Evolutionary conservation across 83 land plant species (phyloP).

Genomic region (Picea mariana): DNA sequence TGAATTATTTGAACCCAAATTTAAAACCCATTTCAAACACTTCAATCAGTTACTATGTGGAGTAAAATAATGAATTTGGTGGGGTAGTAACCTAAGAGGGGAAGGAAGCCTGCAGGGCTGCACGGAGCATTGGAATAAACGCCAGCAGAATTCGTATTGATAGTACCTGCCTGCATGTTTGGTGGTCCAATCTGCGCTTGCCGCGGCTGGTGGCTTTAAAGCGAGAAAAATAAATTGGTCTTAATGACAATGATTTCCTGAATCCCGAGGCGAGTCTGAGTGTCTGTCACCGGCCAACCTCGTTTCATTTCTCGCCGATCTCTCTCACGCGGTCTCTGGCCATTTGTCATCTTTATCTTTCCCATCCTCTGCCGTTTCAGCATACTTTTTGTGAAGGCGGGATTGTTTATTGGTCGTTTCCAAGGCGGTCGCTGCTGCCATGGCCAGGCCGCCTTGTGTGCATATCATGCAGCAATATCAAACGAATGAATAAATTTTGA

Average conservation of each 20-base stretch:
- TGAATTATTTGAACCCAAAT: too few relatives aligned
- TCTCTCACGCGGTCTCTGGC: background rate
- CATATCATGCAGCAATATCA: background rate
- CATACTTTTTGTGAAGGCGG: constrained; percentile 2
- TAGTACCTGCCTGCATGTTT: constrained; percentile 8
- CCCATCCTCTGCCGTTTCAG: background rate
- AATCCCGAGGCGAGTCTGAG: too few relatives aligned
- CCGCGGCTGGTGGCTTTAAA: constrained; percentile 5
- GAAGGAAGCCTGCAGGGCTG: background rate
- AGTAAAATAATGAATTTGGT: background rate
- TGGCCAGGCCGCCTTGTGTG: background rate
- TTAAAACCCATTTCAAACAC: too few relatives aligned
- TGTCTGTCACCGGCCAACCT: background rate
- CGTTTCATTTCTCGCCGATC: too few relatives aligned
- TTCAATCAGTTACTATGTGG: background rate
- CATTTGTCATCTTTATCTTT: constrained; percentile 7
- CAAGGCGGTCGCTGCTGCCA: constrained; percentile 12
- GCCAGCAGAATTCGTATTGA: constrained; percentile 1
- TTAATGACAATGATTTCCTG: too few relatives aligned
- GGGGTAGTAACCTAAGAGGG: background rate
- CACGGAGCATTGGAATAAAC: background rate
- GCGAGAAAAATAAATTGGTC: background rate
- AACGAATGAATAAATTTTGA: background rate
- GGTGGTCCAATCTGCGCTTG: background rate
- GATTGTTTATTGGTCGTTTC: constrained; percentile 12